Percentiles rank a stretch among this genome's conserved stretches.
phyloP scores from a whole-genome alignment of 139 green algal species.

The Tetraselmis chui region DNA sequence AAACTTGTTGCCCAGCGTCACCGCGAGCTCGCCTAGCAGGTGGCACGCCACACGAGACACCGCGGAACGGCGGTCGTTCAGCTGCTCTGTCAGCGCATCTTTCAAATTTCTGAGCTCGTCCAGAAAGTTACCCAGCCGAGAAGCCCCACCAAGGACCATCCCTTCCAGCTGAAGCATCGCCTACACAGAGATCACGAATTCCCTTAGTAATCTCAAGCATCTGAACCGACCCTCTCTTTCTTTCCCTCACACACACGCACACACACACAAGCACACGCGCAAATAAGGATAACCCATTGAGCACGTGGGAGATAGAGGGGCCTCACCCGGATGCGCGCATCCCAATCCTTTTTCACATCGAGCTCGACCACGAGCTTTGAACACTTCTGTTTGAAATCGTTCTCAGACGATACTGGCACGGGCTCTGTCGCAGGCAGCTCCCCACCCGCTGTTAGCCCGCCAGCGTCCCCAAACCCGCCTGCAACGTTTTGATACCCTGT shows the following conservation, averaged over 20 bases:
- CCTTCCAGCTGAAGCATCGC: slow-evolving; percentile 63
- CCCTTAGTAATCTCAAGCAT: too few species aligned
- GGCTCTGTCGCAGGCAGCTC: slow-evolving; percentile 21
- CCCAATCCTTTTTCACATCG: slow-evolving; percentile 30
- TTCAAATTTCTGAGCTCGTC: background rate
- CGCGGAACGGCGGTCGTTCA: slow-evolving; percentile 55
- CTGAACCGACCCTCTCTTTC: too few species aligned
- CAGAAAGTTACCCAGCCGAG: slow-evolving; percentile 26
- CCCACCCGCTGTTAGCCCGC: background rate
- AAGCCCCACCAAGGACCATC: slow-evolving; percentile 47
- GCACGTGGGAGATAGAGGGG: too few species aligned
- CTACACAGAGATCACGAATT: too few species aligned
- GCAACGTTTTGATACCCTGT: too few species aligned
- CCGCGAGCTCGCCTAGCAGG: slow-evolving; percentile 46
- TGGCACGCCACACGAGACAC: slow-evolving; percentile 59
- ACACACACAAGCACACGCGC: too few species aligned
- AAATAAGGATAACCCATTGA: too few species aligned
- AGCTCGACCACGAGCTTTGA: slow-evolving; percentile 34
- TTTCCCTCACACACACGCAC: too few species aligned
- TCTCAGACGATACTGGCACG: slow-evolving; percentile 34
- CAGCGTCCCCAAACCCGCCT: slow-evolving; percentile 11
- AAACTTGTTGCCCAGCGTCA: slow-evolving; percentile 37
- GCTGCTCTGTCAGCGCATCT: slow-evolving; percentile 16
- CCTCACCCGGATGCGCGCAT: slow-evolving; percentile 22
- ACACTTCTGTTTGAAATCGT: slow-evolving; percentile 42